A percentile compares a stretch with the other conserved stretches of the same genome.
Conservation (phyloP, 176 grass and related monocot species). For the Carex cristatella region DNA sequence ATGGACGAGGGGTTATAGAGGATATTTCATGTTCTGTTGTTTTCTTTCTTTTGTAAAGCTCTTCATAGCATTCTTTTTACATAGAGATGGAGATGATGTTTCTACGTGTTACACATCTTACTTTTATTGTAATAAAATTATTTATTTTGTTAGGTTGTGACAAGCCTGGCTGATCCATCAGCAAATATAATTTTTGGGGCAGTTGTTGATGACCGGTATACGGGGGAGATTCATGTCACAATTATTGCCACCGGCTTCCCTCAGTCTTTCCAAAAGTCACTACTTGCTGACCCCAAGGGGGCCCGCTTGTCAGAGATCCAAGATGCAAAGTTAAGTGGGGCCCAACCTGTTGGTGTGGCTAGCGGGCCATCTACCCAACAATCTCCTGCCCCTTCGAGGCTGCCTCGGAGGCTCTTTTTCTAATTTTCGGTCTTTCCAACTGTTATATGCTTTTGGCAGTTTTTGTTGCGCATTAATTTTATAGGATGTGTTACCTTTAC, state of each 20-base stretch:
- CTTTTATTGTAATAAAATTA: neutral
- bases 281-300: conserved; percentile 63
- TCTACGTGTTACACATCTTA: neutral
- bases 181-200: conserved; percentile 97
- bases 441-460: neutral
- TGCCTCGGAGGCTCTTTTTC: conserved; percentile 59
- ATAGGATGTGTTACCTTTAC: neutral
- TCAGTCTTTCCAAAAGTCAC: conserved; percentile 86
- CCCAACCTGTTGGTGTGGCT: conserved; percentile 27
- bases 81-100: neutral
- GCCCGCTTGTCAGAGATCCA: conserved; percentile 41
- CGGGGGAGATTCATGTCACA: conserved; percentile 82
- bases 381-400: conserved; percentile 27
- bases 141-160: conserved; percentile 63
- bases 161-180: conserved; percentile 88
- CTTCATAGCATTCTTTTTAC: neutral
- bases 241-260: conserved; percentile 94
- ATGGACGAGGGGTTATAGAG: neutral
- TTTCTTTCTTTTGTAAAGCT: neutral
- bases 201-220: conserved; percentile 85
- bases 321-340: conserved; percentile 35
- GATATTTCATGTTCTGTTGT: neutral
- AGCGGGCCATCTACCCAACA: conserved; percentile 11
- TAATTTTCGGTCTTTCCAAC: conserved; percentile 19
- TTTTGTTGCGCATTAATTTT: neutral